These are phyloP conservation scores for Lagenidium giganteum DNA, from an alignment of 352 stramenopile species.

Conservation along the genomic window DNA sequence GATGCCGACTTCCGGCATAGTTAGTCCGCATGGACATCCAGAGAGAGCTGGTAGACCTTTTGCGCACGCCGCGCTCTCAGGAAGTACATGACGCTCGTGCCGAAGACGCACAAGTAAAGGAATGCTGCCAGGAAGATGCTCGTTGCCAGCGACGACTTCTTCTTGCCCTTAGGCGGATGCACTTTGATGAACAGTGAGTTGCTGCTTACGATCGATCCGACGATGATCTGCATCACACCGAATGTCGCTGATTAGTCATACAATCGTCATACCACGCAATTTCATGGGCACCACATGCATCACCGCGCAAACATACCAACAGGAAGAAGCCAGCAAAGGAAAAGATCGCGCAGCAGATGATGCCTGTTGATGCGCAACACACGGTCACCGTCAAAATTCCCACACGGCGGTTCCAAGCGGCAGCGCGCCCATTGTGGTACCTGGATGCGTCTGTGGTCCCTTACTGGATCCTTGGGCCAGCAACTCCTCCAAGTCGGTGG, in stretches of 20 bases:
- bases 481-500: slow-evolving; percentile 72
- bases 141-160: slow-evolving; percentile 76
- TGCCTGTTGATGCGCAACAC: slow-evolving; percentile 32
- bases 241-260: no score
- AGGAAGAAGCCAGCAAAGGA: slow-evolving; percentile 69
- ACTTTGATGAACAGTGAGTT: slow-evolving; percentile 88
- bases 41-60: slow-evolving; percentile 86
- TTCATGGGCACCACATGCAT: background rate
- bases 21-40: slow-evolving; percentile 82
- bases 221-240: slow-evolving; percentile 69
- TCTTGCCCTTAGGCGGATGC: slow-evolving; percentile 66
- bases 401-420: no score
- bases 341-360: slow-evolving; percentile 76
- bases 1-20: no score
- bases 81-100: slow-evolving; percentile 85
- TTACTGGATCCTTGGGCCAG: slow-evolving; percentile 67
- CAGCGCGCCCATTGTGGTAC: no score
- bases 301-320: slow-evolving; percentile 28
- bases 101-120: slow-evolving; percentile 82
- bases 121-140: slow-evolving; percentile 86
- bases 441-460: slow-evolving; percentile 66
- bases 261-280: no score
- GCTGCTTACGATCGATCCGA: slow-evolving; percentile 81
- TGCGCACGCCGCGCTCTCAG: slow-evolving; percentile 66
- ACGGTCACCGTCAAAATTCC: no score